These are phyloP conservation scores for Thelonectria blattea DNA, from an alignment of 2,329 filamentous ascomycete species.

Conservation along the genomic window DNA sequence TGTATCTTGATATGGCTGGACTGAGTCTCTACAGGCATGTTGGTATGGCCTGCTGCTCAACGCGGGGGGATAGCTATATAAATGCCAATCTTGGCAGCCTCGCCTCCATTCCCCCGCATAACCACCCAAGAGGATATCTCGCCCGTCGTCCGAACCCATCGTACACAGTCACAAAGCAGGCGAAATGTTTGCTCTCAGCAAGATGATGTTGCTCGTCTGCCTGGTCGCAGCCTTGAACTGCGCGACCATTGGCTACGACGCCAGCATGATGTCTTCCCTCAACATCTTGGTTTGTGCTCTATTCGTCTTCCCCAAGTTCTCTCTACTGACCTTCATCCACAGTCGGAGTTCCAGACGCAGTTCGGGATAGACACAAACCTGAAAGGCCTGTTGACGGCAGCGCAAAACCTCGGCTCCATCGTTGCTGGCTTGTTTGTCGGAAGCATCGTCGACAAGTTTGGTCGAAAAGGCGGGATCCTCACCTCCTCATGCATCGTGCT, in stretches of 20 bases:
- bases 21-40: background rate
- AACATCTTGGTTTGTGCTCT: slow-evolving; percentile 18
- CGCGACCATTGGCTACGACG: slow-evolving; percentile 18
- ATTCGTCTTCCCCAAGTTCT: too few relatives aligned
- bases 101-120: background rate
- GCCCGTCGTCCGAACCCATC: background rate
- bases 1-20: too few relatives aligned
- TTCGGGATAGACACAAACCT: slow-evolving; percentile 18
- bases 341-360: slow-evolving; percentile 15
- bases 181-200: background rate
- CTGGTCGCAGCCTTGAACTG: slow-evolving; percentile 21
- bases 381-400: slow-evolving; percentile 20
- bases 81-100: background rate
- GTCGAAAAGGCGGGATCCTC: slow-evolving; percentile 18
- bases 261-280: slow-evolving; percentile 18
- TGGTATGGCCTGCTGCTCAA: background rate
- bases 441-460: slow-evolving; percentile 13
- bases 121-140: background rate
- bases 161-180: background rate
- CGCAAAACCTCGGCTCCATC: slow-evolving; percentile 19
- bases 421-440: slow-evolving; percentile 17
- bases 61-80: background rate
- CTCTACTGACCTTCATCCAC: background rate
- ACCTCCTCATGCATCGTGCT: slow-evolving; percentile 16
- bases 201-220: slow-evolving; percentile 16